Evolutionary conservation across 352 stramenopile genomes (phyloP), one percentile per base, ranked within the genome.

Genomic region (Discostella stelligera): DNA sequence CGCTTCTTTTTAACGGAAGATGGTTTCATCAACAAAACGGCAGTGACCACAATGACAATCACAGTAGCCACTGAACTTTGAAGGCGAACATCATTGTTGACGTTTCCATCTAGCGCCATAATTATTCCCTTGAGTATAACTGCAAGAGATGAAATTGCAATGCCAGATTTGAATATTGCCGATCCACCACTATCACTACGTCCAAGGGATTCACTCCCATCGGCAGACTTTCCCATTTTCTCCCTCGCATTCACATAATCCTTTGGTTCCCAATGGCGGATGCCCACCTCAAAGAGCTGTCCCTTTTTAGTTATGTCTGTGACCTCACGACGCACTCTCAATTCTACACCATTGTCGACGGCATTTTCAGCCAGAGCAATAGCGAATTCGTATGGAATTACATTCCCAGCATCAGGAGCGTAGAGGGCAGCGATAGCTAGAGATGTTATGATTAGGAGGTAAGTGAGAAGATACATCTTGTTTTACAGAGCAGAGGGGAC

Each of bases 291-390:
- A 66, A 88, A 89, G n/a, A 55, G 21, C 30, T 72, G 72, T 25
- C 64, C 75, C 13, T 71, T 41, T 14, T 77, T 82, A 2, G 20
- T 23, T 72, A 92, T 86, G 10, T 62, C 62, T 16, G 63, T 76
- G 0, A 92, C 84, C 69, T 90, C 62, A 10, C 85, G 68, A 49
- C 87, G 74, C 73, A 91, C 90, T 27, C 87, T 66, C 16, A 92
- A 68, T 63, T 92, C 84, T 0, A 90, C 84, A 39, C 87, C 87
- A 77, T 92, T 92, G 68, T 92, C 87, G 0, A 88, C 87, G 3
- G 87, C 87, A 78, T 92, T 92, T 70, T 92, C 87, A 37, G 73
- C 70, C 2, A 92, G 62, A 3, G 87, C 87, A 71, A 92, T 90
- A 0, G 87, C 81, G 75, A 79, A 92, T 61, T 91, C 85, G 62